phyloP scores from a whole-genome alignment of 2,329 filamentous ascomycete species.

The Sporothrix variecibatus region DNA sequence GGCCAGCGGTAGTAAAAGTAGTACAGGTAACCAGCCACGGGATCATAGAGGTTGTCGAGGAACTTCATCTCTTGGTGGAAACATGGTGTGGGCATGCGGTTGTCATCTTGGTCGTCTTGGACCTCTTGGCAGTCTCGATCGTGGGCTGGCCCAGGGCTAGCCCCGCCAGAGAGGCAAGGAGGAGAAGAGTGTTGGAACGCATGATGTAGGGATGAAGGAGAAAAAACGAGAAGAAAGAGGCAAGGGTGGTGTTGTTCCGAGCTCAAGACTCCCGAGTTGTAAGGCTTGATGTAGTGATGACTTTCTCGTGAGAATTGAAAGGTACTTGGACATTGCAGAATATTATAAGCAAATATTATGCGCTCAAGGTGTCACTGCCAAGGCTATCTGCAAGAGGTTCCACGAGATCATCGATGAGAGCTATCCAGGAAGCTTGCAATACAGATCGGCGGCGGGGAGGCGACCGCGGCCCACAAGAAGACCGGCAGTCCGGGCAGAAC shows the following conservation, averaged over 20 bases:
- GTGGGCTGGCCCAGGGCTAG: neutral
- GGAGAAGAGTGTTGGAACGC: neutral
- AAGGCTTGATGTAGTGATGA: neutral
- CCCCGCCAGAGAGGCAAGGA: neutral
- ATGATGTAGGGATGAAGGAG: neutral
- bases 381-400: neutral
- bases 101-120: slow-evolving; percentile 5
- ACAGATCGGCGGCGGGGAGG: neutral
- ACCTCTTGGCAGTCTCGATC: neutral
- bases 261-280: neutral
- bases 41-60: slow-evolving; percentile 59
- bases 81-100: slow-evolving; percentile 38
- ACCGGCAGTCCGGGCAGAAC: neutral
- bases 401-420: neutral
- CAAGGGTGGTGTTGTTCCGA: neutral
- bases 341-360: neutral
- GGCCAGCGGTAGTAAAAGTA: slow-evolving; percentile 47
- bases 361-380: neutral
- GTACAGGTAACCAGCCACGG: slow-evolving; percentile 54
- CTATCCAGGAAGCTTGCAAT: neutral
- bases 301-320: neutral
- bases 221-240: neutral
- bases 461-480: neutral
- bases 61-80: slow-evolving; percentile 57
- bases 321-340: neutral